Evolutionary conservation across 2,329 filamentous ascomycete species (phyloP).

Genomic region (Fusarium albosuccineum): DNA sequence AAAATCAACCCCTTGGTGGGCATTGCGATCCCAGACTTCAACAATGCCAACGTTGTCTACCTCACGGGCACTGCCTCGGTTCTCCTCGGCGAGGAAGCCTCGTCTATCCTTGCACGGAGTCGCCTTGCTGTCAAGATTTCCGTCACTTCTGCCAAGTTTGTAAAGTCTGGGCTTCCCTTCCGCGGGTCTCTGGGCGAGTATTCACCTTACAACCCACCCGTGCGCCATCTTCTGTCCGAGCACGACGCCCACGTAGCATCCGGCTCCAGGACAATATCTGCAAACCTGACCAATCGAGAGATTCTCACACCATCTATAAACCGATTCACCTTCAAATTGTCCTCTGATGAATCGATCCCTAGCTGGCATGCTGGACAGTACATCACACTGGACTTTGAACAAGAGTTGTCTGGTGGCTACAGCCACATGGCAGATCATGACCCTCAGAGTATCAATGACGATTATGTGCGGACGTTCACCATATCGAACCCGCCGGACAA

Average conservation of each 20-base stretch:
- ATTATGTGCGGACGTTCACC: slow-evolving; percentile 87
- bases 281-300: slow-evolving; percentile 70
- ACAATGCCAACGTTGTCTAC: slow-evolving; percentile 79
- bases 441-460: slow-evolving; percentile 84
- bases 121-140: slow-evolving; percentile 80
- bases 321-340: slow-evolving; percentile 68
- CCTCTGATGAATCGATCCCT: slow-evolving; percentile 35
- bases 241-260: slow-evolving; percentile 44
- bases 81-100: slow-evolving; percentile 73
- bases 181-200: slow-evolving; percentile 69
- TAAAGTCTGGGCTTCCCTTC: slow-evolving; percentile 76
- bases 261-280: slow-evolving; percentile 50
- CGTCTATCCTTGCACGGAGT: slow-evolving; percentile 72
- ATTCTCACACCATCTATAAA: slow-evolving; percentile 75
- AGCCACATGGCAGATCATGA: slow-evolving; percentile 88
- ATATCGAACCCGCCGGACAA: slow-evolving; percentile 71
- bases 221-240: slow-evolving; percentile 75
- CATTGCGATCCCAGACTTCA: slow-evolving; percentile 79
- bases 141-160: slow-evolving; percentile 71
- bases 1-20: slow-evolving; percentile 75
- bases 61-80: slow-evolving; percentile 77
- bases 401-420: slow-evolving; percentile 79
- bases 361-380: slow-evolving; percentile 80
- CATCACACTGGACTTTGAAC: slow-evolving; percentile 78
- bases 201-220: slow-evolving; percentile 84